These are phyloP conservation scores for Sherardia arvensis DNA, from an alignment of 257 asterid species.

Conservation along the genomic window DNA sequence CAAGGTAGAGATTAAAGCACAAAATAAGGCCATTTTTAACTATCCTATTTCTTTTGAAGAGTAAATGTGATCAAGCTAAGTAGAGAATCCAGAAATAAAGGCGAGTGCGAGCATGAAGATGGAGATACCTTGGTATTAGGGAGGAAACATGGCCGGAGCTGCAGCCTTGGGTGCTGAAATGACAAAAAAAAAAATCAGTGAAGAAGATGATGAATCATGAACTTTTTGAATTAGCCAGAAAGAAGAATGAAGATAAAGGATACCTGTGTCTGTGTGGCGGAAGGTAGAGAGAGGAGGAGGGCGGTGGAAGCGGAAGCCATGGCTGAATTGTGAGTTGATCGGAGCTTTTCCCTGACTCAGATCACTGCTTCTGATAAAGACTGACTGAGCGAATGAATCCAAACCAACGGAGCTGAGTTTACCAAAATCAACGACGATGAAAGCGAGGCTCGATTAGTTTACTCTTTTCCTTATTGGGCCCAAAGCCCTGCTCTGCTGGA, in stretches of 20 bases:
- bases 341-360: no score
- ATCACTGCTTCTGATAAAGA: no score
- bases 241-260: neutral
- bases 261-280: slow-evolving; percentile 15
- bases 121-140: slow-evolving; percentile 40
- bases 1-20: neutral
- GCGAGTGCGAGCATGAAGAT: neutral
- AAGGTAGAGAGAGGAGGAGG: slow-evolving; percentile 33
- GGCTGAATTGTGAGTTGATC: neutral
- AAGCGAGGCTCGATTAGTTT: neutral
- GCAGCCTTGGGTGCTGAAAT: slow-evolving; percentile 34
- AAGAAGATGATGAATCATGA: neutral
- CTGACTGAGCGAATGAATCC: neutral
- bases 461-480: neutral
- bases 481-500: neutral
- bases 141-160: slow-evolving; percentile 26
- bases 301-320: slow-evolving; percentile 5
- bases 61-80: neutral
- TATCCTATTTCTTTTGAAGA: neutral
- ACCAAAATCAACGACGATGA: neutral
- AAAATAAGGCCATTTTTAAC: neutral
- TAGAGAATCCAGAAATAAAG: neutral
- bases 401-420: neutral
- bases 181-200: neutral
- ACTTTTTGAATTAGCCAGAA: no score